phyloP scores from a whole-genome alignment of 2,329 filamentous ascomycete genomes.

The Aspergillus calidoustus region DNA sequence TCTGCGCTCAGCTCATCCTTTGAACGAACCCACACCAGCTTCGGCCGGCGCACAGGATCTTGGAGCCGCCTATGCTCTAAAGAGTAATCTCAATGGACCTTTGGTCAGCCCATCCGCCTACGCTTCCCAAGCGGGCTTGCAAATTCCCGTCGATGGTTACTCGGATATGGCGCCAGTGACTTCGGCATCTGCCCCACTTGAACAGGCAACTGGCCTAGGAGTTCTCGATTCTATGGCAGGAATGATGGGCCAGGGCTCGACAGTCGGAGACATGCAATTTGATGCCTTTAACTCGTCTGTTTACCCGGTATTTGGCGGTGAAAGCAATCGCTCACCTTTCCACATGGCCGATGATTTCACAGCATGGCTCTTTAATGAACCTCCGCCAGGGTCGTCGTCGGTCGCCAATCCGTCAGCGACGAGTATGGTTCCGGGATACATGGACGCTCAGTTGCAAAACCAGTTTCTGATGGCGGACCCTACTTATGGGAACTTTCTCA shows the following conservation, averaged over 20 bases:
- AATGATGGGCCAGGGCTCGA: slow-evolving; percentile 30
- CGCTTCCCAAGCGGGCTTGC: slow-evolving; percentile 20
- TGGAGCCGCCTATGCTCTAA: slow-evolving; percentile 24
- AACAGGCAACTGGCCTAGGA: slow-evolving; percentile 31
- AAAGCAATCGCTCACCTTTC: slow-evolving; percentile 86
- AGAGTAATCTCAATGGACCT: slow-evolving; percentile 25
- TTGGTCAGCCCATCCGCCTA: slow-evolving; percentile 26
- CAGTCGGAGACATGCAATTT: slow-evolving; percentile 34
- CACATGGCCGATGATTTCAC: slow-evolving; percentile 87
- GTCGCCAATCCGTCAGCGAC: slow-evolving; percentile 51
- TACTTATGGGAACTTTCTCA: slow-evolving; percentile 53
- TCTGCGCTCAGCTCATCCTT: slow-evolving; percentile 19
- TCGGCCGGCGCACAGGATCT: slow-evolving; percentile 22
- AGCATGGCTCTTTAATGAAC: slow-evolving; percentile 79
- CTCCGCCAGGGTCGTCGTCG: slow-evolving; percentile 58
- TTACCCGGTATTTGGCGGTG: slow-evolving; percentile 85
- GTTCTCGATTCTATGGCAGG: slow-evolving; percentile 31
- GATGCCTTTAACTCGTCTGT: slow-evolving; percentile 50
- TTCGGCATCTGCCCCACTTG: slow-evolving; percentile 30
- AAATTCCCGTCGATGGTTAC: slow-evolving; percentile 27
- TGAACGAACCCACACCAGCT: slow-evolving; percentile 13
- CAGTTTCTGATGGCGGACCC: slow-evolving; percentile 58
- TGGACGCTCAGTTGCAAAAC: slow-evolving; percentile 52
- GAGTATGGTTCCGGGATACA: slow-evolving; percentile 47
- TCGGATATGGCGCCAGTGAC: slow-evolving; percentile 26